Evolutionary conservation across 177 flowering plant genomes (phyloP).

Genomic region (Vitis hybrid): DNA sequence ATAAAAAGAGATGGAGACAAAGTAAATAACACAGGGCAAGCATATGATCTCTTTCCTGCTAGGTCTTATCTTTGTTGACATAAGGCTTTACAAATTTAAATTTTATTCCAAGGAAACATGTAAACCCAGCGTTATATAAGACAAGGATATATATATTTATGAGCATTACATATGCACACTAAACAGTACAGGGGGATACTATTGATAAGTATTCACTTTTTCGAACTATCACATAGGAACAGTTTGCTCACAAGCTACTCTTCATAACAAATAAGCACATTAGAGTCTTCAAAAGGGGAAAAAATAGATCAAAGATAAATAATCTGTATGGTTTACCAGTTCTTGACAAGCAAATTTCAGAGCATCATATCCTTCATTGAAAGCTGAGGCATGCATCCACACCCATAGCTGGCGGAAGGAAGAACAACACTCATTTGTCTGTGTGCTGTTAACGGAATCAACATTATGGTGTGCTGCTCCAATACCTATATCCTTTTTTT

Average conservation of each 20-base stretch:
- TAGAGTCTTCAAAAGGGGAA: not conserved
- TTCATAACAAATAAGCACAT: no score
- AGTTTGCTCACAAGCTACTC: no score
- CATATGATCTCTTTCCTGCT: not conserved
- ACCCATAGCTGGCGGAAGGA: conserved; percentile 71
- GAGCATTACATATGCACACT: no score
- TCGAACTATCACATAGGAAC: no score
- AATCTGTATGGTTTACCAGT: conserved; percentile 34
- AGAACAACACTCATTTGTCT: conserved; percentile 14
- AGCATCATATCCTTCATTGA: conserved; percentile 67
- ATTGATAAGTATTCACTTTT: no score
- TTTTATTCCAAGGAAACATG: no score
- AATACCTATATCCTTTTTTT: conserved; percentile 8
- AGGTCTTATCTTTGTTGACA: not conserved
- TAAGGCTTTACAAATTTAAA: not conserved
- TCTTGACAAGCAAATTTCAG: conserved; percentile 57
- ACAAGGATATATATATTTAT: no score
- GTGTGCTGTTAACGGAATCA: conserved; percentile 16
- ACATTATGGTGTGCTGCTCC: conserved; percentile 13
- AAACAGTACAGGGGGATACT: no score
- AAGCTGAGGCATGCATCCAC: conserved; percentile 89
- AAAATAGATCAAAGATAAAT: not conserved
- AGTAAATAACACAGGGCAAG: not conserved
- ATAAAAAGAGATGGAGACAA: not conserved
- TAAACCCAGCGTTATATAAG: no score